Base-by-base conservation (phyloP, 306 rosid species). In the Corylus avellana region DNA sequence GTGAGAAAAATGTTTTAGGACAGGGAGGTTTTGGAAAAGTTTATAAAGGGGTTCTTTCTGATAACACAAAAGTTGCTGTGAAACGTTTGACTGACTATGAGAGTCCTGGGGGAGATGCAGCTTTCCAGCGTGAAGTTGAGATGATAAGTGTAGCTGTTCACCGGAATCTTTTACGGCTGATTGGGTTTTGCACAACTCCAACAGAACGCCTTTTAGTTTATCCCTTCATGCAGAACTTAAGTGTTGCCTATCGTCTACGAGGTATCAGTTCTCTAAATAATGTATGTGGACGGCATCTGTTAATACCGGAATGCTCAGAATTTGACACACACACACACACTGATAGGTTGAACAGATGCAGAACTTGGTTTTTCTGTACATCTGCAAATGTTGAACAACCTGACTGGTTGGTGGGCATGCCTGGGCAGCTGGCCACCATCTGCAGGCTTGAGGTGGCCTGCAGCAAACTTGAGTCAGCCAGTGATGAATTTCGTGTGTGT, bases 11-110 rank as follows among this genome's bases (percentile, higher is more conserved):
- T 82, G 98, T 96, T 83, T 64, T 96, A 75, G 99, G 99, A 75
- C 99, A 93, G 85, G 99, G 99, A 84, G 99, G 99, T 81, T 96
- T 96, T 83, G 99, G 99, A 83, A 96, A 93, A 87, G 98, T 96
- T 76, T 96, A 96, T 77, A 96, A 90, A 86, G 99, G 99, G 73
- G 98, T 96, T 82, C 91, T 96, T 56, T 78, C 89, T 75, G 98
- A 96, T 87, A 83, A 79, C 83, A 91, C 94, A 68, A 93, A 93
- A 87, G 88, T 96, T 86, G 99, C 99, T 35, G 99, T 96, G 68
- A 96, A 96, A 86, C 90, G 98, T 75, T 85, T 96, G 71, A 93
- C 96, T 55, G 99, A 96, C 80, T 90, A 82, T 83, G 98, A 93
- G 84, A 93, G 99, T 78, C 99, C 99, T 0, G 99, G 97, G 72